phyloP scores from a whole-genome alignment of 2,329 filamentous ascomycete genomes.

The Ophiosphaerella korrae region DNA sequence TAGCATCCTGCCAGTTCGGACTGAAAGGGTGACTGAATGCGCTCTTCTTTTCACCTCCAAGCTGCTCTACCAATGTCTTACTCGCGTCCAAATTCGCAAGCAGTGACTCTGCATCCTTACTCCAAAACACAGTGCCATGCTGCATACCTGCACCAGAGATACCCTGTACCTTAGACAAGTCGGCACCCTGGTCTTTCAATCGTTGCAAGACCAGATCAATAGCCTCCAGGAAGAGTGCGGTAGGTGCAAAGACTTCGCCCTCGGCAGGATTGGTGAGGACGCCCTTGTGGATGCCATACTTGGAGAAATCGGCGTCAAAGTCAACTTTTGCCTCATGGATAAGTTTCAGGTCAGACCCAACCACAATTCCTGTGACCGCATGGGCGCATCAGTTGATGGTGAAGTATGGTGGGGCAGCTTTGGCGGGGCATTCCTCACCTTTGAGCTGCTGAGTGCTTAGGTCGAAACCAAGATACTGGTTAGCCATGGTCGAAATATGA shows the following conservation, averaged over 20 bases:
- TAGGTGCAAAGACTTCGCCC: conserved; percentile 89
- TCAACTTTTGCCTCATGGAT: conserved; percentile 88
- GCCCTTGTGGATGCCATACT: conserved; percentile 78
- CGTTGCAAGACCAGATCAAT: conserved; percentile 81
- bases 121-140: conserved; percentile 97
- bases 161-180: conserved; percentile 76
- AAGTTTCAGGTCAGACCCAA: conserved; percentile 80
- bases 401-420: conserved; percentile 37
- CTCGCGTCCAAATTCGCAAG: conserved; percentile 65
- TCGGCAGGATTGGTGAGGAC: conserved; percentile 81
- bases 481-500: conserved; percentile 38
- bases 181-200: conserved; percentile 70
- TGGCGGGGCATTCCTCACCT: conserved; percentile 57
- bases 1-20: conserved; percentile 98
- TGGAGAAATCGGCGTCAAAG: conserved; percentile 83
- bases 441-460: conserved; percentile 97
- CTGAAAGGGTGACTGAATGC: conserved; percentile 85
- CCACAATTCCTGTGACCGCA: conserved; percentile 69
- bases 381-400: conserved; percentile 20
- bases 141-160: conserved; percentile 95
- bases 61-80: conserved; percentile 71
- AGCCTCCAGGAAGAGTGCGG: conserved; percentile 93
- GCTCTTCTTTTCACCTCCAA: conserved; percentile 57
- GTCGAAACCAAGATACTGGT: conserved; percentile 88
- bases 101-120: conserved; percentile 66